A percentile compares a stretch with the other conserved stretches of the same genome.
Conservation (phyloP, 305 asterid species). For the Petunia hybrid region DNA sequence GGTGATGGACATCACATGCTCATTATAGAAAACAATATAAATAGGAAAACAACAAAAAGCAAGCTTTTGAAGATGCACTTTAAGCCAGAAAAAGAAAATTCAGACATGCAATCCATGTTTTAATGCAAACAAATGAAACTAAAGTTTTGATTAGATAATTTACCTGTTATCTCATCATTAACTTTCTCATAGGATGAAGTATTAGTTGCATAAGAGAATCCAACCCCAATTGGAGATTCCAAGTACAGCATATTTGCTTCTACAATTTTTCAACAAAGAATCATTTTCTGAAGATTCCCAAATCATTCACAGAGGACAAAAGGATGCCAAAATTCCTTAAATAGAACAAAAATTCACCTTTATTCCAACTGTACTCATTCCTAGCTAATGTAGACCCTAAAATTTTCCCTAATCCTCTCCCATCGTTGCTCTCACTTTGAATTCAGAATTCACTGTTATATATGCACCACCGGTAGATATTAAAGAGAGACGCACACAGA, state of each 20-base stretch:
- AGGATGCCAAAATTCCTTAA: no score
- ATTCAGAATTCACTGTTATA: no score
- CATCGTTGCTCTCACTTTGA: no score
- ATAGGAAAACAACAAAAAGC: no score
- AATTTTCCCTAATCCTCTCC: no score
- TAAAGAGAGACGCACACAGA: no score
- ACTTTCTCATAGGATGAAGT: neutral
- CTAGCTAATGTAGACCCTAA: no score
- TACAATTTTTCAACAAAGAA: neutral
- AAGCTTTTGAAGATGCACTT: no score
- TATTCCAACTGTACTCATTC: neutral
- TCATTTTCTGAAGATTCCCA: neutral
- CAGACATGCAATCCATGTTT: neutral
- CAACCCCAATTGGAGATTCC: conserved; percentile 20
- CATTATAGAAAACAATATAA: no score
- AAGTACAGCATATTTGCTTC: conserved; percentile 15
- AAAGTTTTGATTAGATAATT: neutral
- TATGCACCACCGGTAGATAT: no score
- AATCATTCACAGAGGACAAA: no score
- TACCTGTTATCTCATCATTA: conserved; percentile 18
- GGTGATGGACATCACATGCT: no score
- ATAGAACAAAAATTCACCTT: neutral
- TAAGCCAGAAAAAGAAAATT: neutral
- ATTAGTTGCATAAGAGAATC: neutral
- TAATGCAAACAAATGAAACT: neutral